A percentile compares a stretch with the other conserved stretches of the same genome.
Evolutionary conservation across 768 basidiomycete genomes (phyloP).

Genomic region (Chalciporus piperatus): DNA sequence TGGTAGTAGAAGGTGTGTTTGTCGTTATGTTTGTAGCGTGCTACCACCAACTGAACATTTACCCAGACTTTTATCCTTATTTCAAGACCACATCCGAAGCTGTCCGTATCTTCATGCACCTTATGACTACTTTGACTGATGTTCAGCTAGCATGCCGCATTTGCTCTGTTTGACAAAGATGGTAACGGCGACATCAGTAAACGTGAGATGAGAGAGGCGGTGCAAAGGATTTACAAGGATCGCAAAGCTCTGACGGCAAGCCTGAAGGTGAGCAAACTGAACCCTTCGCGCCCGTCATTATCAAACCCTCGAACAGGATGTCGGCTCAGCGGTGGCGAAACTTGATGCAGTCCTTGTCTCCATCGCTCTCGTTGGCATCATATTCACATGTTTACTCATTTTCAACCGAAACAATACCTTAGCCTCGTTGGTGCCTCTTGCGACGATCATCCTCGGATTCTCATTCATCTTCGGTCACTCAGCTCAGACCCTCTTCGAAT

Average conservation of each 20-base stretch:
- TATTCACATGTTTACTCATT: slow-evolving; percentile 72
- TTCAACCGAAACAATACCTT: slow-evolving; percentile 67
- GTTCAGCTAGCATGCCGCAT: slow-evolving; percentile 54
- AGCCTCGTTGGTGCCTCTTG: slow-evolving; percentile 72
- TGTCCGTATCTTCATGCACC: slow-evolving; percentile 31
- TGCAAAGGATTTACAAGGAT: slow-evolving; percentile 77
- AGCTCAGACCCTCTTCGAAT: slow-evolving; percentile 76
- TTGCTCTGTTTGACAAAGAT: slow-evolving; percentile 73
- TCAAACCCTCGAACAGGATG: slow-evolving; percentile 46
- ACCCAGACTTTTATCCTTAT: slow-evolving; percentile 74
- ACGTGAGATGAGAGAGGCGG: slow-evolving; percentile 78
- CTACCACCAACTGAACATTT: not conserved
- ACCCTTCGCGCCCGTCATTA: not conserved
- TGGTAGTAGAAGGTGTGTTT: slow-evolving; percentile 61
- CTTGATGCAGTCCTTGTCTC: slow-evolving; percentile 71
- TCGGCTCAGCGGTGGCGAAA: slow-evolving; percentile 70
- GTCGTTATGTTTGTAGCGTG: not conserved
- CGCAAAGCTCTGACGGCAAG: slow-evolving; percentile 68
- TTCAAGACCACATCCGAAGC: slow-evolving; percentile 72
- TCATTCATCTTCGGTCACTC: slow-evolving; percentile 85
- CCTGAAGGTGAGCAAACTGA: slow-evolving; percentile 51
- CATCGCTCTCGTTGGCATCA: slow-evolving; percentile 52
- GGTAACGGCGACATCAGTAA: slow-evolving; percentile 80
- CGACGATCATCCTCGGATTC: slow-evolving; percentile 78
- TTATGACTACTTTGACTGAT: not conserved